These are phyloP conservation scores for Kodamaea plutei DNA, from an alignment of 1,139 yeast genomes.

Conservation along the genomic window DNA sequence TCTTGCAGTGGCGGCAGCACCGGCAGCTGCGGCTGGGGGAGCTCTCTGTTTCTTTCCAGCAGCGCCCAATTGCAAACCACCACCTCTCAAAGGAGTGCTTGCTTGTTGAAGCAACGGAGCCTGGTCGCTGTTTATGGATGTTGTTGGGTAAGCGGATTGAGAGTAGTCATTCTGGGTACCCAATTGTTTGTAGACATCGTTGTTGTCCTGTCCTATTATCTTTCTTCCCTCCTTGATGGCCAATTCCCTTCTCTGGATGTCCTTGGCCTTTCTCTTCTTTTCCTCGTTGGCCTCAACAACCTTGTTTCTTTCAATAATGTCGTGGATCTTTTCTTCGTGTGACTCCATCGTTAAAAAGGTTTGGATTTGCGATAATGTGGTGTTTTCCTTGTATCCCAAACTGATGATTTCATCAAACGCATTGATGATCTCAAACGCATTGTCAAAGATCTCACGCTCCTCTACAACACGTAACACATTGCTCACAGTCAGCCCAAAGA, in stretches of 20 bases:
- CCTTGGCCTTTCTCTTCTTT: constrained; percentile 93
- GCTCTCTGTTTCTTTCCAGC: constrained; percentile 34
- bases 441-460: constrained; percentile 78
- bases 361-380: constrained; percentile 76
- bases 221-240: constrained; percentile 30
- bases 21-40: constrained; percentile 23
- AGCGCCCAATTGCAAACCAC: constrained; percentile 74
- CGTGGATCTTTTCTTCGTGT: constrained; percentile 97
- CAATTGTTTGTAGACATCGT: constrained; percentile 7
- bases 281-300: constrained; percentile 97
- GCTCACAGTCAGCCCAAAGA: constrained; percentile 79
- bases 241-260: constrained; percentile 84
- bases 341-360: constrained; percentile 96
- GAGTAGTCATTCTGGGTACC: constrained; percentile 10
- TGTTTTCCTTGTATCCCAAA: constrained; percentile 86
- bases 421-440: constrained; percentile 82
- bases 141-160: constrained; percentile 31
- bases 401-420: constrained; percentile 94
- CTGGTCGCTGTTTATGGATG: constrained; percentile 14
- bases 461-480: constrained; percentile 69
- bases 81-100: constrained; percentile 37
- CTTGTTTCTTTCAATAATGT: constrained; percentile 93
- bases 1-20: constrained; percentile 19
- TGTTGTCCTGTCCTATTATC: constrained; percentile 8
- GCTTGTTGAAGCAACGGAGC: constrained; percentile 5